Evolutionary conservation across 176 grass and related monocot species (phyloP), one percentile per base, ranked within the genome.

Genomic region (Avena insularis): DNA sequence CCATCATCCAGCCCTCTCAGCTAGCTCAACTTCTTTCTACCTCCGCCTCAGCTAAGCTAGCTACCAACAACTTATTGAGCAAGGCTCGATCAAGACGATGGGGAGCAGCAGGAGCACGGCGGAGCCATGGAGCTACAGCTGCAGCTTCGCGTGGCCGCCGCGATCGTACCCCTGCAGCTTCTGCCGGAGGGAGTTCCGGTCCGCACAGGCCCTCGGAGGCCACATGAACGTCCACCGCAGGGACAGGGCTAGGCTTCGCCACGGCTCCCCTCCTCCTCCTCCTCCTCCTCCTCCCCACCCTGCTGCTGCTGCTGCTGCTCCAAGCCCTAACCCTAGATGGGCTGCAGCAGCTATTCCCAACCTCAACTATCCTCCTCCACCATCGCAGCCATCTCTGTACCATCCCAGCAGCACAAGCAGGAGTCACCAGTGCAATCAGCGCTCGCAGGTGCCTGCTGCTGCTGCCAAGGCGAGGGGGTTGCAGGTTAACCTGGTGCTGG

Each of bases 151-250:
- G 11, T 82, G 84, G 89, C 81, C 83, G n/a, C 88, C 88, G 48
- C 54, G 89, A 21, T 75, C 85, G 21, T 91, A 91, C 75, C 59
- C 81, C 53, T 91, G 89, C 85, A 80, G 89, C 81, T 91, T 91
- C 89, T 91, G 89, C 85, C 76, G 51, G 81, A 84, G 89, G 81
- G 89, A 91, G 81, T 91, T 91, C 81, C 65, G 89, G 68, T 91
- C 85, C 1, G 89, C 89, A 67, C 89, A 91, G 81, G 89, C 89
- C n/a, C 89, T 91, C 11, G 89, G 89, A 2, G 89, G 89, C 10
- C 89, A 91, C 89, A 91, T 91, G 89, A 91, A 91, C 33, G 89
- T 91, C 76, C 89, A 91, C 76, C 46, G 89, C 68, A 84, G 89
- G 59, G 89, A 91, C 50, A 91, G 81, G 68, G 89, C 89, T 50